Percentiles rank a stretch among this genome's conserved stretches.
Evolutionary conservation across 441 rosid genomes (phyloP).

Genomic region (Viola pubescens): DNA sequence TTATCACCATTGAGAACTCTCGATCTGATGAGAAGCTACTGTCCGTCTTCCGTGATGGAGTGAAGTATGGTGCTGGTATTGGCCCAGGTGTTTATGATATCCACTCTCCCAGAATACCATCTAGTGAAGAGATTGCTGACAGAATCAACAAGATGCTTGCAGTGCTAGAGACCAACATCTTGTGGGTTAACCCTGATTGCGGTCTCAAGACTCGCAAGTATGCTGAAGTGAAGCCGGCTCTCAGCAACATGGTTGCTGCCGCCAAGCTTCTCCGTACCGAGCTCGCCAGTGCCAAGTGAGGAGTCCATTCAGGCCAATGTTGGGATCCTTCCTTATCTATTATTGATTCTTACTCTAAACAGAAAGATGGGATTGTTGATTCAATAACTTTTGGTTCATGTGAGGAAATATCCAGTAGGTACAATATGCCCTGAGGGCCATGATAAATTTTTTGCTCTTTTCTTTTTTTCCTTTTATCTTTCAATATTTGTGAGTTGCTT

Average conservation of each 20-base stretch:
- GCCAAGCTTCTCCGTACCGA: conserved; percentile 85
- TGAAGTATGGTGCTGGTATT: conserved; percentile 92
- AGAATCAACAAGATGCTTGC: conserved; percentile 95
- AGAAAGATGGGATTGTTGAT: conserved; percentile 6
- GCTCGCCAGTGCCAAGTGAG: conserved; percentile 78
- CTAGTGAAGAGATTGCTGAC: conserved; percentile 86
- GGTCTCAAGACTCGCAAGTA: conserved; percentile 96
- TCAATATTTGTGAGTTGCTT: background rate
- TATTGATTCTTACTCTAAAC: conserved; percentile 16
- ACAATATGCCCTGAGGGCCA: conserved; percentile 11
- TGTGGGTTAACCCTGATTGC: conserved; percentile 99
- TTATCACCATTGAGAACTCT: conserved; percentile 95
- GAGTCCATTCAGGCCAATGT: conserved; percentile 3
- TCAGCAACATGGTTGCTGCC: conserved; percentile 81
- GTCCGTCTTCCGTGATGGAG: conserved; percentile 97
- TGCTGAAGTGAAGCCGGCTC: conserved; percentile 86
- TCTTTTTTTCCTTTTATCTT: background rate
- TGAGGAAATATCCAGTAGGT: conserved; percentile 15
- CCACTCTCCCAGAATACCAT: conserved; percentile 93
- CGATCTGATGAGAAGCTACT: conserved; percentile 95
- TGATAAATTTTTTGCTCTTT: background rate
- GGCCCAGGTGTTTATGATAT: conserved; percentile 97
- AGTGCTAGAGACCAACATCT: conserved; percentile 77
- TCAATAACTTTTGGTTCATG: conserved; percentile 19
- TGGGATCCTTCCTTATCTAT: background rate